phyloP scores from a whole-genome alignment of 176 grass and related monocot species.

The Coix lacrymajobi region DNA sequence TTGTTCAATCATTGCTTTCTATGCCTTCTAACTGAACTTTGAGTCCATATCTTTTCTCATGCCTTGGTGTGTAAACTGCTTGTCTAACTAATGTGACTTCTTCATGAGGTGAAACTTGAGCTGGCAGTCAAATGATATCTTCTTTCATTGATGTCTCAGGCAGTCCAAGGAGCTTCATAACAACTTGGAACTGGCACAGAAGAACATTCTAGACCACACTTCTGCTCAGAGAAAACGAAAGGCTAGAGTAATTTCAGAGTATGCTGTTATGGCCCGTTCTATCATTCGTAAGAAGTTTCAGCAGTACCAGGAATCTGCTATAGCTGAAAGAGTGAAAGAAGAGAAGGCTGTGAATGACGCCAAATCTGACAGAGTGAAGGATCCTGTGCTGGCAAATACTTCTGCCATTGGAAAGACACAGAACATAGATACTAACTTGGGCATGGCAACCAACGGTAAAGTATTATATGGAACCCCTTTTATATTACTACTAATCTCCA shows the following conservation, averaged over 20 bases:
- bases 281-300: slow-evolving; percentile 59
- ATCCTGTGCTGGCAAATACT: background rate
- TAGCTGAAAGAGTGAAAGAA: slow-evolving; percentile 37
- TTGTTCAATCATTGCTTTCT: slow-evolving; percentile 6
- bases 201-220: slow-evolving; percentile 46
- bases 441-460: slow-evolving; percentile 17
- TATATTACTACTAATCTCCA: background rate
- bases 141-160: slow-evolving; percentile 36
- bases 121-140: background rate
- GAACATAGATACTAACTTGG: slow-evolving; percentile 10
- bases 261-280: slow-evolving; percentile 53
- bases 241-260: slow-evolving; percentile 50
- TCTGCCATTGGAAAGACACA: slow-evolving; percentile 2
- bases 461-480: background rate
- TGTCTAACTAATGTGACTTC: background rate
- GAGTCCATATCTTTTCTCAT: slow-evolving; percentile 13
- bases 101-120: slow-evolving; percentile 10
- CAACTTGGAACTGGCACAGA: slow-evolving; percentile 50
- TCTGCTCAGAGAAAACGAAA: slow-evolving; percentile 56
- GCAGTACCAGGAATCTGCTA: slow-evolving; percentile 47
- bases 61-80: background rate
- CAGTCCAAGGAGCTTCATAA: slow-evolving; percentile 57
- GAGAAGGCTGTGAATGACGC: background rate
- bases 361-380: slow-evolving; percentile 27
- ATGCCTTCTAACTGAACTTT: background rate